Percentiles rank a stretch among this genome's conserved stretches.
These are phyloP conservation scores for Phytopythium litorale DNA, from an alignment of 352 stramenopile species.

Conservation along the genomic window DNA sequence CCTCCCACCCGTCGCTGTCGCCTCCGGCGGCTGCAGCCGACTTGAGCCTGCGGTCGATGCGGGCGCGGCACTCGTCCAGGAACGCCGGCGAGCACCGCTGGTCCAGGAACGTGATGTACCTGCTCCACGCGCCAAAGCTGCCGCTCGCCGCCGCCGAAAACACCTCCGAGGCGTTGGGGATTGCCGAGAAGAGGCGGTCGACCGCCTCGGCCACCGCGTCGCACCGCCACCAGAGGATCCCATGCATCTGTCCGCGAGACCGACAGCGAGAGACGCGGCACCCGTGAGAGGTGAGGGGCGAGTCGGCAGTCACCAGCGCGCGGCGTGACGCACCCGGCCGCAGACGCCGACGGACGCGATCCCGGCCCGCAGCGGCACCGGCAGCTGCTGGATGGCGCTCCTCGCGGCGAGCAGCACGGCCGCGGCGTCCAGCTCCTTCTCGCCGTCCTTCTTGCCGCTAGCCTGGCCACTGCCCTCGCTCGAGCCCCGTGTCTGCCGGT, in stretches of 20 bases:
- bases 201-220: slow-evolving; percentile 20
- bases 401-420: slow-evolving; percentile 29
- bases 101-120: slow-evolving; percentile 68
- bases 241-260: slow-evolving; percentile 52
- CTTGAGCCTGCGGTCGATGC: slow-evolving; percentile 6
- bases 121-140: slow-evolving; percentile 32
- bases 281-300: background rate
- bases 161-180: background rate
- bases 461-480: background rate
- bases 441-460: background rate
- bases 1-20: background rate
- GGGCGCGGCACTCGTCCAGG: slow-evolving; percentile 24
- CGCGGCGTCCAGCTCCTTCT: slow-evolving; percentile 26
- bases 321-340: slow-evolving; percentile 34
- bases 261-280: background rate
- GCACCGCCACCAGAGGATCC: slow-evolving; percentile 72
- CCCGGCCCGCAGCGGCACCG: slow-evolving; percentile 9
- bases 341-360: slow-evolving; percentile 53
- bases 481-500: background rate
- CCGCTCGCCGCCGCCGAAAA: background rate
- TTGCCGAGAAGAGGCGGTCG: slow-evolving; percentile 12
- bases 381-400: slow-evolving; percentile 24
- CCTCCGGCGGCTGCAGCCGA: slow-evolving; percentile 5
- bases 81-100: slow-evolving; percentile 48
- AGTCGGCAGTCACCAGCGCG: background rate